Evolutionary conservation across 2,329 filamentous ascomycete genomes (phyloP), one percentile per base, ranked within the genome.

Genomic region (Ascochyta lentis): DNA sequence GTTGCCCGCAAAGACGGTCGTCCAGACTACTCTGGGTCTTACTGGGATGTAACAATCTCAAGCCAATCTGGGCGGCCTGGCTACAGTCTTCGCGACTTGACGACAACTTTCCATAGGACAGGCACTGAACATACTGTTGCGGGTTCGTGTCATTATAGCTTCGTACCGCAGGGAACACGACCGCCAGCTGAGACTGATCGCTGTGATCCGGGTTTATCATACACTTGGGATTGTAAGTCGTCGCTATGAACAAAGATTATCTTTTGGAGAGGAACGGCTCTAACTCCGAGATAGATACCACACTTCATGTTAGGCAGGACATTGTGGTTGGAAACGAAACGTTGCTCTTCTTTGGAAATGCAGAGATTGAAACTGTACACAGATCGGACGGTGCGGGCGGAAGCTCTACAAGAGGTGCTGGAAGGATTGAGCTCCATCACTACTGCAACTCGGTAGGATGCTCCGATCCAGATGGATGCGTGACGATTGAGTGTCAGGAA

Each of bases 91-190:
- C 34, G 44, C 35, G 58, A 63, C 40, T 24, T 63, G 2, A 53
- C 4, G 7, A 41, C 38, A 19, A 37, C 13, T 3, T 60, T 60
- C 31, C 42, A 60, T 45, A 43, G 24, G 41, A 44, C 51, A 6
- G 23, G 33, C 7, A 31, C 38, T 3, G 39, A 46, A n/a, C 34
- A 58, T 15, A 23, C 34, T 9, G 6, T 38, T 7, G 15, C 19
- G 3, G 58, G 47, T 6, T 52, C 39, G 7, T 63, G 60, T 29
- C 52, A 60, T 23, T 63, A 63, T 39, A 60, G 60, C 29, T 63
- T 63, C 16, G 58, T 63, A 2, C 60, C 54, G 6, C 54, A 62
- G 29, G 59, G 57, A 29, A 53, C 41, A 0, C 52, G 54, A 16
- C 35, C 57, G 15, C 57, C 59, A 4, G 44, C 57, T 12, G 48